Evolutionary conservation across 768 basidiomycete genomes (phyloP).

Genomic region (Mycena epipterygia): DNA sequence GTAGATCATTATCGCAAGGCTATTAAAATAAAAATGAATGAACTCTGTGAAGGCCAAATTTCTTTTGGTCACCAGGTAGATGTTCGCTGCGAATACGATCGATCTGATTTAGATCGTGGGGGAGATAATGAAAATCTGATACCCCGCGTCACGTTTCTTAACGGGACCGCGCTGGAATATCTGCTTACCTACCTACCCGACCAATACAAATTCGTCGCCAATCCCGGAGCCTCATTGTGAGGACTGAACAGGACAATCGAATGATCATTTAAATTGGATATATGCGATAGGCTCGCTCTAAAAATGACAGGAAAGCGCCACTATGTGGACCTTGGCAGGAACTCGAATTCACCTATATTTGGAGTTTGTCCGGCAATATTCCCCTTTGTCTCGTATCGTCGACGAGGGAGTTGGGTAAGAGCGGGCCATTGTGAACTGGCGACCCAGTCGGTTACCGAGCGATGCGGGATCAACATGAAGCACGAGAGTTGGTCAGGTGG

Average conservation of each 20-base stretch:
- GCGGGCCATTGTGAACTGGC: not conserved
- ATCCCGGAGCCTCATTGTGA: too few species aligned
- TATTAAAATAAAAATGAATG: too few species aligned
- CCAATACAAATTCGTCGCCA: not conserved
- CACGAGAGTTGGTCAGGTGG: not conserved
- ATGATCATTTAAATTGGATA: too few species aligned
- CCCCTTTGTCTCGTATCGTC: not conserved
- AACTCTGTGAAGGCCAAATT: too few species aligned
- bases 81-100: not conserved
- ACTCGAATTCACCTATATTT: not conserved
- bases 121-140: not conserved
- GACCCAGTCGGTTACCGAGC: constrained; percentile 3
- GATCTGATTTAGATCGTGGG: not conserved
- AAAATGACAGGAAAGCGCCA: constrained; percentile 7
- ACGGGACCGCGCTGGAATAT: not conserved
- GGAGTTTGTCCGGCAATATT: not conserved
- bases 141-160: too few species aligned
- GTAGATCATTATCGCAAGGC: not conserved
- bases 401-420: not conserved
- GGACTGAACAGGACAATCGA: not conserved
- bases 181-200: not conserved
- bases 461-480: not conserved
- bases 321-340: not conserved
- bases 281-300: not conserved
- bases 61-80: not conserved